A percentile compares a stretch with the other conserved stretches of the same genome.
Evolutionary conservation across 148 eudicot species (phyloP).

Genomic region (Chenopodium formosanum): DNA sequence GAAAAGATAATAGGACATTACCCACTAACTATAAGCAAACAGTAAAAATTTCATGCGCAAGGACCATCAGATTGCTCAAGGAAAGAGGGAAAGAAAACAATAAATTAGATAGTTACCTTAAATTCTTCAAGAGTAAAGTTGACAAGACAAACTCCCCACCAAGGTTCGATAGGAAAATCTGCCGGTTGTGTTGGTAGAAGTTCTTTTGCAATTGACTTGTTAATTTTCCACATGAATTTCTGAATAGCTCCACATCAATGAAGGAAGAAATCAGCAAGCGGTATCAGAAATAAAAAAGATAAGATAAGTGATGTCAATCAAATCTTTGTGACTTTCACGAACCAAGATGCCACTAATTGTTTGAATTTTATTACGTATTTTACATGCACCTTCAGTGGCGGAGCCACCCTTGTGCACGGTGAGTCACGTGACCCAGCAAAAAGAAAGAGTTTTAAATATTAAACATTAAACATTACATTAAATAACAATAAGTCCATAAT

Average conservation of each 20-base stretch:
- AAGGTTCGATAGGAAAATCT: conserved; percentile 83
- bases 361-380: neutral
- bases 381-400: neutral
- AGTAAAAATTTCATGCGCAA: neutral
- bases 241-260: conserved; percentile 54
- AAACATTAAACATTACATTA: too few species aligned
- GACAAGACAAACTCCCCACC: conserved; percentile 99
- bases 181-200: conserved; percentile 85
- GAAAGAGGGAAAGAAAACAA: neutral
- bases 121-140: conserved; percentile 97
- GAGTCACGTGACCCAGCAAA: too few species aligned
- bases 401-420: too few species aligned
- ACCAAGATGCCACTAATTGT: neutral
- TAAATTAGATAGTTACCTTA: conserved; percentile 49
- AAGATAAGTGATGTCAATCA: conserved; percentile 2
- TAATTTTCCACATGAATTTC: conserved; percentile 99
- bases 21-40: neutral
- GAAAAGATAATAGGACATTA: neutral
- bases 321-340: neutral
- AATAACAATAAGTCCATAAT: too few species aligned
- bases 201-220: conserved; percentile 96
- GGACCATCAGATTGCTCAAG: neutral
- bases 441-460: too few species aligned
- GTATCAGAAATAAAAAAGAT: neutral
- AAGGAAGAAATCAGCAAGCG: conserved; percentile 25